phyloP scores from a whole-genome alignment of 2,329 filamentous ascomycete genomes.

The Talaromyces sp. region DNA sequence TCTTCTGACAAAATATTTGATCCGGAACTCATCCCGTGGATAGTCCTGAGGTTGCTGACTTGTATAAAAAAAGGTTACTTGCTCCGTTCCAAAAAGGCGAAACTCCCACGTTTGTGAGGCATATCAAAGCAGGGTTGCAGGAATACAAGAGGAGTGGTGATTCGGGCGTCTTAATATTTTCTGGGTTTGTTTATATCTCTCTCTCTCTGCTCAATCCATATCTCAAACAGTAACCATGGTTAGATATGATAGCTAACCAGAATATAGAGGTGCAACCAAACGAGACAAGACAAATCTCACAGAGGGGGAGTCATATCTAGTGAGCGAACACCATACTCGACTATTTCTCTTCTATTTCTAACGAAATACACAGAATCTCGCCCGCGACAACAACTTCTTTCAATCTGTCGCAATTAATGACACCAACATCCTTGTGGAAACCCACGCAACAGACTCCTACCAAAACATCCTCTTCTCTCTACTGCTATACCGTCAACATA shows the following conservation, averaged over 20 bases:
- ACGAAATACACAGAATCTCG: constrained; percentile 23
- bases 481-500: constrained; percentile 45
- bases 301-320: constrained; percentile 61
- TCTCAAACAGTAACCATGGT: background rate
- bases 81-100: constrained; percentile 73
- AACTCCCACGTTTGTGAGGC: constrained; percentile 71
- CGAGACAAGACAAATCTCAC: constrained; percentile 47
- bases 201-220: constrained; percentile 18
- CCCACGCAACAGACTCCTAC: constrained; percentile 74
- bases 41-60: background rate
- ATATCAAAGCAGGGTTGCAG: constrained; percentile 62
- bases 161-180: constrained; percentile 60
- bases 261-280: constrained; percentile 62
- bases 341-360: background rate
- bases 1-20: too few species aligned
- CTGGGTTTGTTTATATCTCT: constrained; percentile 48
- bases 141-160: constrained; percentile 43
- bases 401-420: constrained; percentile 16
- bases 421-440: constrained; percentile 55
- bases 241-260: too few species aligned
- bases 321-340: constrained; percentile 19
- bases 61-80: constrained; percentile 54
- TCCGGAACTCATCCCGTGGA: too few species aligned
- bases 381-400: constrained; percentile 33
- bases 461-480: constrained; percentile 78